Base-by-base conservation (phyloP, 345 rosid genomes). In the Limnanthes douglasii region DNA sequence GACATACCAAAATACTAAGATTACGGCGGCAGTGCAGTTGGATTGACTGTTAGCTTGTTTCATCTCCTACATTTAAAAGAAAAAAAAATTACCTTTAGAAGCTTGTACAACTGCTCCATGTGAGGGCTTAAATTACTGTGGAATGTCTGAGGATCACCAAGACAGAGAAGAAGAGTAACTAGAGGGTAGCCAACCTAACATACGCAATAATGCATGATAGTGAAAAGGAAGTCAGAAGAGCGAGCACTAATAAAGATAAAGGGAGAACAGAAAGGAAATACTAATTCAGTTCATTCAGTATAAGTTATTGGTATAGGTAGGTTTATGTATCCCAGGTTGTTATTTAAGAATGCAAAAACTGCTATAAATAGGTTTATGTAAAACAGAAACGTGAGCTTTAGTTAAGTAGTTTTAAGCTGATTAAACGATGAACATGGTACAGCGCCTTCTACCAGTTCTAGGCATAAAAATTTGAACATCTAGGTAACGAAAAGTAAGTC, bases 61-160 rank as follows among this genome's bases (percentile, higher is more conserved):
- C n/a, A n/a, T n/a, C n/a, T n/a, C n/a, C n/a, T n/a, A n/a, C n/a
- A n/a, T n/a, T n/a, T n/a, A n/a, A n/a, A n/a, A n/a, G n/a, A n/a
- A 45, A 25, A 31, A 6, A 19, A 51, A 79, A 95, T 72, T 65
- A 90, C 98, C 53, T 84, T 73, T 48, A 90, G 73, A 53, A 77
- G 84, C 65, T 90, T 90, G 77, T 90, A 90, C 36, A 90, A 75
- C 56, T 83, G 98, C 58, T 90, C 98, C 95, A 90, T 83, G 55
- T 84, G 95, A 48, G 81, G 52, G 57, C 90, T 77, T 50, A 90
- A 62, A 63, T 68, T 69, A 46, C 27, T 69, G 69, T 79, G 85
- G 62, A 90, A 90, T 59, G 76, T 70, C 57, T 69, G 86, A 31
- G 98, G 95, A 68, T 90, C 98, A 37, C 95, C 95, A 11, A 90